Conservation (phyloP, 176 grass and related monocot genomes). For the Paspalum vaginatum region DNA sequence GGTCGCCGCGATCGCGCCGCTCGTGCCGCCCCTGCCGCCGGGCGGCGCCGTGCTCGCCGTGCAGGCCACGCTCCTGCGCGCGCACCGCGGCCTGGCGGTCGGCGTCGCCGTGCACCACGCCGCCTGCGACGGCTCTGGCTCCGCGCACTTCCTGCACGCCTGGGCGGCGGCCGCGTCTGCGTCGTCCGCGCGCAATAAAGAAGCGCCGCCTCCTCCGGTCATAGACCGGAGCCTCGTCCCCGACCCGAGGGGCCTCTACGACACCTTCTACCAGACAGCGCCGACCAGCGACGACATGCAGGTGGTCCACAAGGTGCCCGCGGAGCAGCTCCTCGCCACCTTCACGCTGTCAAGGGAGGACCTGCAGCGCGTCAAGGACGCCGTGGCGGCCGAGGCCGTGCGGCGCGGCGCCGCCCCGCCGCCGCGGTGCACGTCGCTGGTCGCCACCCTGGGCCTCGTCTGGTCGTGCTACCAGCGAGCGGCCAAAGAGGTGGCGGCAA, state of each 20-base stretch:
- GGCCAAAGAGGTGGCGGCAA: not conserved
- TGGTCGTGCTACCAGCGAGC: slow-evolving; percentile 46
- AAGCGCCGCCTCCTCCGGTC: not conserved
- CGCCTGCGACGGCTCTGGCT: slow-evolving; percentile 43
- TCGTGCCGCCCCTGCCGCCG: slow-evolving; percentile 30
- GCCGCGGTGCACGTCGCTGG: slow-evolving; percentile 51
- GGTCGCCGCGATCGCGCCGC: slow-evolving; percentile 17
- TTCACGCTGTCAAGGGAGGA: slow-evolving; percentile 33
- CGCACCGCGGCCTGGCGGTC: slow-evolving; percentile 39
- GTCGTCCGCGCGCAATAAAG: too few relatives aligned
- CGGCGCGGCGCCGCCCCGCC: not conserved
- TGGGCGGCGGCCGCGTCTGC: slow-evolving; percentile 33
- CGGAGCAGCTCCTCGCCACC: slow-evolving; percentile 31
- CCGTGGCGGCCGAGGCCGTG: not conserved
- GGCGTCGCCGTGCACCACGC: slow-evolving; percentile 46
- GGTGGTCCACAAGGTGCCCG: not conserved
- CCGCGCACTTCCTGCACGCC: slow-evolving; percentile 47
- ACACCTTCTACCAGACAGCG: not conserved
- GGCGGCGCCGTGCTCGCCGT: slow-evolving; percentile 35
- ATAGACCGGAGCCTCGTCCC: slow-evolving; percentile 31
- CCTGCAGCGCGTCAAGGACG: slow-evolving; percentile 41
- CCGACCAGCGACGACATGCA: not conserved
- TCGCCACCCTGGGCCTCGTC: slow-evolving; percentile 34
- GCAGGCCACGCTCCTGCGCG: slow-evolving; percentile 42
- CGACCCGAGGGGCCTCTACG: slow-evolving; percentile 33